phyloP scores from a whole-genome alignment of 2,329 filamentous ascomycete species.

The Eutypa lata region DNA sequence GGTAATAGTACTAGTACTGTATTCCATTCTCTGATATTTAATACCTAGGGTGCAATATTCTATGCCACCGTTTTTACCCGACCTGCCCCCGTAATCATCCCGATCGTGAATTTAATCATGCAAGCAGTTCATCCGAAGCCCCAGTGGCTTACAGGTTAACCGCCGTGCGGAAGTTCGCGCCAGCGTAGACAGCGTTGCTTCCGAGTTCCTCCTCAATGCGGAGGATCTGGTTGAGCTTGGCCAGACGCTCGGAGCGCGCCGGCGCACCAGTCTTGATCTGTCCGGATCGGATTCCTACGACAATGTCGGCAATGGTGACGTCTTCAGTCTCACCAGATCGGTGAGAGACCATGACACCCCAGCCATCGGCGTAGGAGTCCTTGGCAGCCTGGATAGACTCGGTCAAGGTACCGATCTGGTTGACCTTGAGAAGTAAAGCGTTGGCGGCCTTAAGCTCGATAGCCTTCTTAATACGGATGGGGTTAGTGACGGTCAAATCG shows the following conservation, averaged over 20 bases:
- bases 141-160: conserved; percentile 70
- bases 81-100: conserved; percentile 20
- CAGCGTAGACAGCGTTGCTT: conserved; percentile 85
- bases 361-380: conserved; percentile 91
- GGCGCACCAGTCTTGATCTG: conserved; percentile 99
- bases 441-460: conserved; percentile 99
- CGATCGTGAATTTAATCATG: conserved; percentile 21
- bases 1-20: conserved; percentile 3
- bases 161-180: conserved; percentile 84
- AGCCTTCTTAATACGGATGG: conserved; percentile 98
- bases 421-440: conserved; percentile 97
- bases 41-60: conserved; percentile 17
- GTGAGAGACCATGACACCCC: conserved; percentile 99
- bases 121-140: conserved; percentile 9
- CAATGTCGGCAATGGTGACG: conserved; percentile 97
- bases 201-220: conserved; percentile 99
- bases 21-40: conserved; percentile 17
- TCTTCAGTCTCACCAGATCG: conserved; percentile 99
- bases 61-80: conserved; percentile 25
- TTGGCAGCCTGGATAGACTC: conserved; percentile 99
- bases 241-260: conserved; percentile 92
- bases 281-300: conserved; percentile 91
- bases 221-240: conserved; percentile 99
- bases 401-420: conserved; percentile 98
- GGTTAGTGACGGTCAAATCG: conserved; percentile 99